These are phyloP conservation scores for Psilocybe tampanensis DNA, from an alignment of 768 basidiomycete species.

Conservation along the genomic window DNA sequence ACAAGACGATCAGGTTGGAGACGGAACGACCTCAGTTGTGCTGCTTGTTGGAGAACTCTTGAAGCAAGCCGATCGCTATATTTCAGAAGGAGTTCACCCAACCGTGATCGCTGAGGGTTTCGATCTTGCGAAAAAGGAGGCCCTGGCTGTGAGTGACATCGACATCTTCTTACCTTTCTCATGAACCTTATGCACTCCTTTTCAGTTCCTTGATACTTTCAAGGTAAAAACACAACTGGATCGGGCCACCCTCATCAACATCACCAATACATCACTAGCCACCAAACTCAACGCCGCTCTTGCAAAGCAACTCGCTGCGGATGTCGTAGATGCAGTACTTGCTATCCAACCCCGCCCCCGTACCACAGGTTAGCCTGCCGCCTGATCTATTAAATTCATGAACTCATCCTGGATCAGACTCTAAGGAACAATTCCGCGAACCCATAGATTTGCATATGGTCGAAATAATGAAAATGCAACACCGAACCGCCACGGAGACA, in stretches of 20 bases:
- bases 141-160: conserved; percentile 64
- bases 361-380: conserved; percentile 47
- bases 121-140: conserved; percentile 97
- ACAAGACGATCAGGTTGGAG: conserved; percentile 98
- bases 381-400: conserved; percentile 5
- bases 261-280: conserved; percentile 93
- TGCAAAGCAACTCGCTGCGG: conserved; percentile 86
- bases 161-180: conserved; percentile 4
- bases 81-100: conserved; percentile 97
- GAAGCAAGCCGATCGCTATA: conserved; percentile 98
- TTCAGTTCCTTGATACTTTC: conserved; percentile 90
- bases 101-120: conserved; percentile 94
- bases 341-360: conserved; percentile 78
- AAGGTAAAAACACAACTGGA: conserved; percentile 79
- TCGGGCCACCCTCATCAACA: conserved; percentile 88
- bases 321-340: conserved; percentile 94
- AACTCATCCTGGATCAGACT: conserved; percentile 40
- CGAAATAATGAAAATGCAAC: conserved; percentile 99
- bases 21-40: conserved; percentile 97
- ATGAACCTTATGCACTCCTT: neutral
- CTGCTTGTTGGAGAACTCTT: conserved; percentile 93
- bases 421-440: conserved; percentile 72
- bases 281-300: conserved; percentile 87
- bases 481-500: conserved; percentile 96
- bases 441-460: conserved; percentile 99